phyloP scores from a whole-genome alignment of 2,329 filamentous ascomycete genomes.

The Phialophora macrospora region DNA sequence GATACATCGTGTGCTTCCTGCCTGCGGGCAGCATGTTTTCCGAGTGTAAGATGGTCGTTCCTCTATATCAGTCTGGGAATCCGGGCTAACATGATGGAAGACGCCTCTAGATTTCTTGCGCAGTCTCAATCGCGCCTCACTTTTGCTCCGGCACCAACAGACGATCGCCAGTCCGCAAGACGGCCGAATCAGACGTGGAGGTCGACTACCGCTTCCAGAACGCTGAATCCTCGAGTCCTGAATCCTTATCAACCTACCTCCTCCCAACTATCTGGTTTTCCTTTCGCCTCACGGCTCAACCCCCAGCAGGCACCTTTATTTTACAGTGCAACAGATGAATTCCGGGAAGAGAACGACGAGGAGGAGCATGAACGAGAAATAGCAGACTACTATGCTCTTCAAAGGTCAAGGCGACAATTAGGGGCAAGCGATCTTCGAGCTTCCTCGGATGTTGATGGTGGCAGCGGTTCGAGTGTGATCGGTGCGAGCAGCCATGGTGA shows the following conservation, averaged over 20 bases:
- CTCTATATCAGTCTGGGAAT: conserved; percentile 44
- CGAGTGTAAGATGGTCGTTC: conserved; percentile 71
- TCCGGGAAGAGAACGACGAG: conserved; percentile 90
- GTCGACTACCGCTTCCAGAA: conserved; percentile 50
- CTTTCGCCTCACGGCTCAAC: conserved; percentile 77
- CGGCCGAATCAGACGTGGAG: conserved; percentile 53
- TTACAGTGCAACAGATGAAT: conserved; percentile 86
- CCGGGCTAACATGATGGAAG: conserved; percentile 58
- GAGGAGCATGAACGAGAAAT: conserved; percentile 88
- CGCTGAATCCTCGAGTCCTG: conserved; percentile 38
- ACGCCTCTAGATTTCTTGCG: conserved; percentile 94
- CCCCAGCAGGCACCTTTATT: conserved; percentile 86
- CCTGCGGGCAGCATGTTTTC: conserved; percentile 70
- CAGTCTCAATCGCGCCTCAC: conserved; percentile 93
- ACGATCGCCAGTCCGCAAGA: conserved; percentile 53
- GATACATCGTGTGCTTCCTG: conserved; percentile 32
- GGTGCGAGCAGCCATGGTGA: conserved; percentile 57
- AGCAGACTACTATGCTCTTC: conserved; percentile 90
- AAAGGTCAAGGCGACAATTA: conserved; percentile 86
- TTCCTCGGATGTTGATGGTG: conserved; percentile 79
- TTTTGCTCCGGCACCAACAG: conserved; percentile 67
- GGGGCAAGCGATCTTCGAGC: conserved; percentile 82
- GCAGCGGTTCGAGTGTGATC: conserved; percentile 62
- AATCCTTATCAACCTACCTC: conserved; percentile 79
- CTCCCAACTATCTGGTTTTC: conserved; percentile 75